phyloP scores from a whole-genome alignment of 169 alveolate genomes.

The Plasmodium relictum region DNA sequence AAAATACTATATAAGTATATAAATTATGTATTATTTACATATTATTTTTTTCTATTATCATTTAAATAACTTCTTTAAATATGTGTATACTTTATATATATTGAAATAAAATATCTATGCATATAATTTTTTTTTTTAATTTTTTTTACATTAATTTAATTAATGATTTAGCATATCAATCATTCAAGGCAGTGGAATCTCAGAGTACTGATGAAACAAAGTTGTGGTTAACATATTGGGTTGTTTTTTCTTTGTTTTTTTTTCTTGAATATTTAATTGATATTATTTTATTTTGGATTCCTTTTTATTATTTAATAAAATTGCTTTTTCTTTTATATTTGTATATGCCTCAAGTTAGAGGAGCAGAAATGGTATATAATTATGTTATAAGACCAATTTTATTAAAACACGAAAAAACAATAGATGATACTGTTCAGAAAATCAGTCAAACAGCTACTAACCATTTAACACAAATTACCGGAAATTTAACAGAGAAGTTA shows the following conservation, averaged over 20 bases:
- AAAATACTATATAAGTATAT: background rate
- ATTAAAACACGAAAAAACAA: slow-evolving; percentile 79
- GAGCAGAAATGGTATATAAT: slow-evolving; percentile 82
- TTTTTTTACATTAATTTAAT: slow-evolving; percentile 8
- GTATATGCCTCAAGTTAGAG: slow-evolving; percentile 87
- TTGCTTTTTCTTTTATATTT: slow-evolving; percentile 89
- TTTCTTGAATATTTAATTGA: slow-evolving; percentile 90
- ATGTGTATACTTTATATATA: background rate
- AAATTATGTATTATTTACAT: background rate
- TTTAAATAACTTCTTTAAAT: background rate
- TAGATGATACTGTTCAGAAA: slow-evolving; percentile 80
- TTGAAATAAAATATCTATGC: background rate
- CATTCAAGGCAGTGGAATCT: slow-evolving; percentile 91
- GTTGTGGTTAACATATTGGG: slow-evolving; percentile 95
- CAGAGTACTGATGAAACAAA: slow-evolving; percentile 89
- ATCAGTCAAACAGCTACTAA: slow-evolving; percentile 77
- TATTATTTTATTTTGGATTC: slow-evolving; percentile 91
- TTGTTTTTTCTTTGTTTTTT: slow-evolving; percentile 89
- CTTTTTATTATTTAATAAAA: slow-evolving; percentile 91
- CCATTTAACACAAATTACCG: slow-evolving; percentile 63
- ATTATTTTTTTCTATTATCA: too few species aligned
- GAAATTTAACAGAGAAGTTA: slow-evolving; percentile 47
- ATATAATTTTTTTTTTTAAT: background rate
- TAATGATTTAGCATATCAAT: slow-evolving; percentile 86
- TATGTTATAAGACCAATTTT: slow-evolving; percentile 81